Percentiles rank a stretch among this genome's conserved stretches.
These are phyloP conservation scores for Gastrodia elata DNA, from an alignment of 106 monocot genomes.

Conservation along the genomic window DNA sequence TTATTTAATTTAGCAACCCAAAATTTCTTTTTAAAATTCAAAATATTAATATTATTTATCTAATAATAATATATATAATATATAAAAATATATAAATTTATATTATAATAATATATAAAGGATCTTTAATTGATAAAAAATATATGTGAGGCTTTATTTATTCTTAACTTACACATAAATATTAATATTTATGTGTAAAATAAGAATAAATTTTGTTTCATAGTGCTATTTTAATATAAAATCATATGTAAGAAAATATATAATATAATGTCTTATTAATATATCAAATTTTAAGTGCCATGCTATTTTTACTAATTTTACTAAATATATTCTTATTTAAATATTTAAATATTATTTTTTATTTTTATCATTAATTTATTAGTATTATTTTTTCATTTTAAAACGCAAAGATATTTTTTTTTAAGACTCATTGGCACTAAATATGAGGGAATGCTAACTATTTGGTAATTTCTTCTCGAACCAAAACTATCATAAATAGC, in stretches of 20 bases:
- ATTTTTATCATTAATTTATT: neutral
- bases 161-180: neutral
- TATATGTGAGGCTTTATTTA: neutral
- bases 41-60: neutral
- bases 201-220: no score
- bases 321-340: neutral
- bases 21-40: neutral
- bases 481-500: slow-evolving; percentile 13
- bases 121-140: neutral
- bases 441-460: slow-evolving; percentile 13
- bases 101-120: no score
- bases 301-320: neutral
- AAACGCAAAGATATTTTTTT: no score
- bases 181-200: no score
- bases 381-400: no score
- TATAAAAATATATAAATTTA: no score
- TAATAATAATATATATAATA: neutral
- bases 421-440: slow-evolving; percentile 3
- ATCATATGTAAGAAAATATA: neutral
- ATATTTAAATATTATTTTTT: neutral
- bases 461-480: slow-evolving; percentile 21
- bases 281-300: neutral
- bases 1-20: neutral
- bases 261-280: neutral
- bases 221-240: no score